Evolutionary conservation across 1,139 yeast genomes (phyloP).

Genomic region (Schizosaccharomyces versatilis): DNA sequence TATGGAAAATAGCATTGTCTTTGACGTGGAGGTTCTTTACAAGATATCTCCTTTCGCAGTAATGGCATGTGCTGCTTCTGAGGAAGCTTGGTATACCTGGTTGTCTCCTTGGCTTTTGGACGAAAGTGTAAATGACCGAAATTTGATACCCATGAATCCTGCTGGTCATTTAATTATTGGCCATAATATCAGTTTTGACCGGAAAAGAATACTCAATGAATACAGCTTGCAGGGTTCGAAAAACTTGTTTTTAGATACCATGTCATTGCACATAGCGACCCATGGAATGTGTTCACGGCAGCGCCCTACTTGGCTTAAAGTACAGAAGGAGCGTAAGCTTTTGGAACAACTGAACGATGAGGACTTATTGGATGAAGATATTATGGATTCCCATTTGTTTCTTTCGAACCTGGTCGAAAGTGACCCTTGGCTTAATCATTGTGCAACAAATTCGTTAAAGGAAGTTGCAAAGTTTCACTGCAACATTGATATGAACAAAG

Average conservation of each 20-base stretch:
- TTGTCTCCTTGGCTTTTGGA: conserved; percentile 59
- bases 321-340: conserved; percentile 23
- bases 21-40: conserved; percentile 78
- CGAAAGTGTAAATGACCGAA: conserved; percentile 30
- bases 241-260: conserved; percentile 69
- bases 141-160: conserved; percentile 44
- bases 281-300: conserved; percentile 89
- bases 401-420: conserved; percentile 17
- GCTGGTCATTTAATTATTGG: conserved; percentile 49
- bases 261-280: conserved; percentile 78
- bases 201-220: conserved; percentile 71
- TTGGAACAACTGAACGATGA: conserved; percentile 9
- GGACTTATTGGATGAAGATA: conserved; percentile 5
- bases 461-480: conserved; percentile 71
- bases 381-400: conserved; percentile 13
- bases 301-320: conserved; percentile 51
- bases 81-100: conserved; percentile 86
- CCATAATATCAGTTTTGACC: conserved; percentile 74
- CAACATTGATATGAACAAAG: conserved; percentile 43
- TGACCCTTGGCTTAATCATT: conserved; percentile 55
- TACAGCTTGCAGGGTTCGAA: conserved; percentile 44
- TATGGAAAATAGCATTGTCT: conserved; percentile 41
- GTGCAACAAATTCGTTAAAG: conserved; percentile 60
- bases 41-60: conserved; percentile 53
- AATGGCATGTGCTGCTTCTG: conserved; percentile 61